Percentiles rank a stretch among this genome's conserved stretches.
phyloP scores from a whole-genome alignment of 352 stramenopile genomes.

The Globisporangium camurandrum region DNA sequence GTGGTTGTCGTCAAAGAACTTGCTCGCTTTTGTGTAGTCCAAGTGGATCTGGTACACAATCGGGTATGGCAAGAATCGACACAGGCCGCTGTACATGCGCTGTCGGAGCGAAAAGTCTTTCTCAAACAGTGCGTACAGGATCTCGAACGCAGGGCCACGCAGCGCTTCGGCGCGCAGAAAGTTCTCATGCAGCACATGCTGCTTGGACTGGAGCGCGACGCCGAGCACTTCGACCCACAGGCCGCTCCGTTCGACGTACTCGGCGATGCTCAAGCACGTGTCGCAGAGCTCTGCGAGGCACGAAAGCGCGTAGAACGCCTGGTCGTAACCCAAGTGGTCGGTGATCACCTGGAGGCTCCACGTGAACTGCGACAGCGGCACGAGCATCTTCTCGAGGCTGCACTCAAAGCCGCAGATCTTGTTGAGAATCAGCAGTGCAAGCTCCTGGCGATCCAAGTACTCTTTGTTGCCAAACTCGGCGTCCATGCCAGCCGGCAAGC shows the following conservation, averaged over 20 bases:
- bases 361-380: constrained; percentile 67
- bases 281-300: constrained; percentile 75
- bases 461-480: constrained; percentile 72
- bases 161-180: constrained; percentile 70
- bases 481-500: constrained; percentile 33
- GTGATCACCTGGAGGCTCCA: constrained; percentile 81
- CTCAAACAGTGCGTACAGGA: constrained; percentile 65
- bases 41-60: constrained; percentile 81
- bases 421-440: constrained; percentile 68
- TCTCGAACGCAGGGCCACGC: constrained; percentile 71
- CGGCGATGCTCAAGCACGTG: constrained; percentile 59
- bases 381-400: constrained; percentile 64
- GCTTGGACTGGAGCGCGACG: constrained; percentile 68
- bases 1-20: constrained; percentile 82
- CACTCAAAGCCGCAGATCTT: constrained; percentile 73
- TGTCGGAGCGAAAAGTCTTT: constrained; percentile 64
- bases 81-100: constrained; percentile 66
- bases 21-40: constrained; percentile 54
- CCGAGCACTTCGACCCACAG: constrained; percentile 77
- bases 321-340: constrained; percentile 72
- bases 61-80: constrained; percentile 69
- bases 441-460: constrained; percentile 69
- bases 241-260: constrained; percentile 68
- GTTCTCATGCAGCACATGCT: constrained; percentile 77
- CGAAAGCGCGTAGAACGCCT: constrained; percentile 69